phyloP scores from a whole-genome alignment of 2,329 filamentous ascomycete genomes.

The Lecanicillium sp. region DNA sequence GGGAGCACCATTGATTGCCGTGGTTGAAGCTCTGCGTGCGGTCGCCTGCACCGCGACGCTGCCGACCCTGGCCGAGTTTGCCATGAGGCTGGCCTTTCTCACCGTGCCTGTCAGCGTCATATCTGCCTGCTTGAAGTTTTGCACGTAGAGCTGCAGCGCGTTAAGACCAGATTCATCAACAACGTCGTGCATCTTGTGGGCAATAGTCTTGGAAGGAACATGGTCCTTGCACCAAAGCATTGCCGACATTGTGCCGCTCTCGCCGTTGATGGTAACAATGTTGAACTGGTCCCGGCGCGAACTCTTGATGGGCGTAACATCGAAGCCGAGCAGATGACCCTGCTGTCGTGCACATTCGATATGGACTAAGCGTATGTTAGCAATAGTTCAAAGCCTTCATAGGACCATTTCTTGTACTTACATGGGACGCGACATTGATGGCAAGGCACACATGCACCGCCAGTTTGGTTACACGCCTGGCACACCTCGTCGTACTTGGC shows the following conservation, averaged over 20 bases:
- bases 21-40: conserved; percentile 50
- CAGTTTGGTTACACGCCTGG: conserved; percentile 69
- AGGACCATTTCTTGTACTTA: too few relatives aligned
- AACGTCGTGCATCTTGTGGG: conserved; percentile 73
- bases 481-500: conserved; percentile 70
- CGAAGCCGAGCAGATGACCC: conserved; percentile 80
- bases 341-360: conserved; percentile 84
- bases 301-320: conserved; percentile 82
- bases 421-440: conserved; percentile 56
- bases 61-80: conserved; percentile 51
- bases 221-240: conserved; percentile 91
- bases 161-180: conserved; percentile 65
- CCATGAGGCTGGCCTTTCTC: conserved; percentile 78
- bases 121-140: conserved; percentile 92
- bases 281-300: conserved; percentile 75
- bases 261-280: conserved; percentile 72
- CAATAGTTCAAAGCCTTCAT: too few relatives aligned
- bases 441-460: conserved; percentile 77
- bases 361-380: conserved; percentile 43
- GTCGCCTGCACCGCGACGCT: conserved; percentile 22
- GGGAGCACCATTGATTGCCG: conserved; percentile 24
- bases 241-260: conserved; percentile 77
- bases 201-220: conserved; percentile 57
- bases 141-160: conserved; percentile 78
- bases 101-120: conserved; percentile 84